These are phyloP conservation scores for Cystofilobasidium bisporidii DNA, from an alignment of 768 basidiomycete genomes.

Conservation along the genomic window DNA sequence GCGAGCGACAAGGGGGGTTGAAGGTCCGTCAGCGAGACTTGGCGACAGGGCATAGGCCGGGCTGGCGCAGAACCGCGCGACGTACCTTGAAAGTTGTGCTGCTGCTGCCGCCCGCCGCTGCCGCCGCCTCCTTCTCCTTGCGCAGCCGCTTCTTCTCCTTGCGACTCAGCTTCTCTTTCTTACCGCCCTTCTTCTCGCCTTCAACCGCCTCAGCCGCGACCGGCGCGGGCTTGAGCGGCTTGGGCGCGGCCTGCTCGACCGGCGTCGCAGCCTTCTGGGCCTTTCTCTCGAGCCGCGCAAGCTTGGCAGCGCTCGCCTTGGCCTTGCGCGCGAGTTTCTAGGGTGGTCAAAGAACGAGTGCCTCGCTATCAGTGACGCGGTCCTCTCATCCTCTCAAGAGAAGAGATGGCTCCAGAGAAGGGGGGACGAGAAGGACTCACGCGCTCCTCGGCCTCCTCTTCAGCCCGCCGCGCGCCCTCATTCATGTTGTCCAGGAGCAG, in stretches of 20 bases:
- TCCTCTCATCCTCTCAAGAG: too few relatives aligned
- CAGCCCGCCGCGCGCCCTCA: not conserved
- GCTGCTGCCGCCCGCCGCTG: not conserved
- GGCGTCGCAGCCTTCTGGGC: not conserved
- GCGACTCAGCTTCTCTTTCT: constrained; percentile 12
- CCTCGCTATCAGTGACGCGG: too few relatives aligned
- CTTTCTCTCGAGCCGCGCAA: not conserved
- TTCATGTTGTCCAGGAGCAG: constrained; percentile 15
- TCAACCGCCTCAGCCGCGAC: not conserved
- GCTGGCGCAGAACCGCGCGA: not conserved
- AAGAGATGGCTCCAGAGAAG: not conserved
- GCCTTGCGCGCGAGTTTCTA: constrained; percentile 1
- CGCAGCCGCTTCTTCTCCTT: constrained; percentile 4
- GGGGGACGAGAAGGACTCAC: not conserved
- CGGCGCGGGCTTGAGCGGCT: not conserved
- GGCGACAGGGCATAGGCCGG: too few relatives aligned
- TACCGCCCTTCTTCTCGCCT: not conserved
- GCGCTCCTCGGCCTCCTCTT: constrained; percentile 15
- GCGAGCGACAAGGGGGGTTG: not conserved
- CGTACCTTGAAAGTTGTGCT: not conserved
- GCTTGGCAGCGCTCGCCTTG: not conserved
- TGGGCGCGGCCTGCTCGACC: not conserved
- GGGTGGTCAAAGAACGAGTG: not conserved
- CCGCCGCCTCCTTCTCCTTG: constrained; percentile 1
- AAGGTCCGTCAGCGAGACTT: not conserved